Conservation (phyloP, 257 asterid species). For the Solanum bulbocastanum region DNA sequence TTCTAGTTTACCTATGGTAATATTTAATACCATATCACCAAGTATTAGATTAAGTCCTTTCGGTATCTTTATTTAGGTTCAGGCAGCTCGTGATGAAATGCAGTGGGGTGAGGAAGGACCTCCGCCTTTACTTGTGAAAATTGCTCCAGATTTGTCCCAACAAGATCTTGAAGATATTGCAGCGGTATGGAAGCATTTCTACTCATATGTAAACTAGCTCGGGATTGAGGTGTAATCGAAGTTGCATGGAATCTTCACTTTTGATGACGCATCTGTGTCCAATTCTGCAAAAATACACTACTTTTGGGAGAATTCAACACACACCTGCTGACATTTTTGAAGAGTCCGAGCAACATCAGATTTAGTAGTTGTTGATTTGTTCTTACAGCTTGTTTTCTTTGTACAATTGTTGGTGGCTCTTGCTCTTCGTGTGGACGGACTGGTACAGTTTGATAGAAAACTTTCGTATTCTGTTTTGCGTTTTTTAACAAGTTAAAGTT, state of each 20-base stretch:
- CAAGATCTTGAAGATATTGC: constrained; percentile 98
- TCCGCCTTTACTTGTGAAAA: constrained; percentile 91
- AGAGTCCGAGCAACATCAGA: too few species aligned
- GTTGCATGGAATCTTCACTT: too few species aligned
- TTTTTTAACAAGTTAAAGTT: not conserved
- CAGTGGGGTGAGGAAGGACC: constrained; percentile 99
- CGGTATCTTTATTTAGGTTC: constrained; percentile 41
- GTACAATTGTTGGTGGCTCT: constrained; percentile 67
- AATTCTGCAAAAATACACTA: too few species aligned
- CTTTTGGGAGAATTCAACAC: too few species aligned
- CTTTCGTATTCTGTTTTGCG: not conserved
- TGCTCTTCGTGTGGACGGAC: constrained; percentile 88
- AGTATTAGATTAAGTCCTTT: not conserved
- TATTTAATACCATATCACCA: not conserved
- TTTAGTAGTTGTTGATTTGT: not conserved
- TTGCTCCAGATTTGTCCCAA: constrained; percentile 90
- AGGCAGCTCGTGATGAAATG: constrained; percentile 99
- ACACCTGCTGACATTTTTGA: too few species aligned
- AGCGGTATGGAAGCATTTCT: constrained; percentile 38
- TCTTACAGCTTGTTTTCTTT: constrained; percentile 6
- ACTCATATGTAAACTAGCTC: not conserved
- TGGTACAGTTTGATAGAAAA: constrained; percentile 45
- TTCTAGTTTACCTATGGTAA: not conserved
- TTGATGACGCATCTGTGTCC: too few species aligned
- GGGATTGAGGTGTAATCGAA: not conserved